Evolutionary conservation across 2,329 filamentous ascomycete genomes (phyloP), one percentile per base, ranked within the genome.

Genomic region (Fusarium sp.): DNA sequence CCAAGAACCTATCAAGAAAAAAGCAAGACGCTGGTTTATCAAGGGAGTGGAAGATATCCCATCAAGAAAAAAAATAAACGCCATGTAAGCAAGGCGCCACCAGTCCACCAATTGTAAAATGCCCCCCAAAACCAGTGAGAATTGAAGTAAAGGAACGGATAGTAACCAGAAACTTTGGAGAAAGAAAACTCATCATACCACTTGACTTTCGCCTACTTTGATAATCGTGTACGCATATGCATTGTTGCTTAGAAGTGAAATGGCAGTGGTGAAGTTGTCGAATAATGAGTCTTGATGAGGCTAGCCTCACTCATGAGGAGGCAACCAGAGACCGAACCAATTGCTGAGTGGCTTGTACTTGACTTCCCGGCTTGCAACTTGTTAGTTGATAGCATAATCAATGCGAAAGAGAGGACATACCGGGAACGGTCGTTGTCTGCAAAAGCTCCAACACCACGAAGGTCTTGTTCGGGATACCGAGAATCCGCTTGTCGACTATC

Each of bases 291-390:
- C 42, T 29, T 14, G 45, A 21, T 32, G 15, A 29, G 29, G 13
- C 37, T 23, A 31, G 14, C 10, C 15, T 63, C 41, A 56, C 27
- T 53, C 53, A 14, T 67, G 57, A 54, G 62, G 62, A 21, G 68
- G 68, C 21, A 70, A 37, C 68, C 68, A 70, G 45, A 70, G 56
- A 43, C 66, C 66, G 31, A 69, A 70, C 68, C 68, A 70, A 37
- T 69, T 70, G 39, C 65, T 62, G 27, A 70, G 66, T 6, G 68
- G 68, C 51, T 69, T 70, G 25, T 70, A 70, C 53, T 70, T 68
- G 49, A 70, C 61, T 50, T 59, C 61, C 32, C 59, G 57, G 9
- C 68, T 67, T 19, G 32, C n/a, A 47, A 19, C 41, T 60, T 27
- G 47, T 66, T 31, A 66, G 44, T 56, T 3, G 14, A 2, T 8